phyloP scores from a whole-genome alignment of 2,329 filamentous ascomycete genomes.

The Aspergillus fumigatus region DNA sequence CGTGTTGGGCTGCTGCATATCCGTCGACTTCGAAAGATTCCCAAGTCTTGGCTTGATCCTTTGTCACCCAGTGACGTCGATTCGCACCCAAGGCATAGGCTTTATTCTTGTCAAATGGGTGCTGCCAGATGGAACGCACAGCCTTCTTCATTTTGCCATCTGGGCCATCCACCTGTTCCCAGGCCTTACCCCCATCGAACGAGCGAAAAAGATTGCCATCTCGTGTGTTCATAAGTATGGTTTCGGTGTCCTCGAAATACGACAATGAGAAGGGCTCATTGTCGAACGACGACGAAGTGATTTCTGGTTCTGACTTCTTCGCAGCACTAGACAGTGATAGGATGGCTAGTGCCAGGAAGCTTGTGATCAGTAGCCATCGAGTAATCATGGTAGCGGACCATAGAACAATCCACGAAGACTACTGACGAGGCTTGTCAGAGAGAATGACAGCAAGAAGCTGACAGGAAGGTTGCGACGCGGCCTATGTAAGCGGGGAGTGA shows the following conservation, averaged over 20 bases:
- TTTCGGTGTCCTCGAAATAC: constrained; percentile 89
- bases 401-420: background rate
- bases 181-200: constrained; percentile 71
- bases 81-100: constrained; percentile 73
- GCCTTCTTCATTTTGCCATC: constrained; percentile 48
- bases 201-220: constrained; percentile 70
- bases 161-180: constrained; percentile 61
- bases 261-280: constrained; percentile 64
- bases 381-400: constrained; percentile 33
- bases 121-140: constrained; percentile 63
- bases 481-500: background rate
- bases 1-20: constrained; percentile 4
- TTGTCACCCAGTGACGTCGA: constrained; percentile 74
- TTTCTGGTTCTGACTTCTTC: constrained; percentile 58
- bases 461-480: background rate
- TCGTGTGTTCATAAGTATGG: constrained; percentile 66
- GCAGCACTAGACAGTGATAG: constrained; percentile 37
- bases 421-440: background rate
- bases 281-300: constrained; percentile 63
- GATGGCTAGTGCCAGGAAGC: constrained; percentile 50
- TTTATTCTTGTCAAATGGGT: constrained; percentile 70
- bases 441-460: background rate
- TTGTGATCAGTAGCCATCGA: constrained; percentile 44
- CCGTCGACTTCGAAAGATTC: constrained; percentile 61
- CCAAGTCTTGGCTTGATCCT: constrained; percentile 80